Evolutionary conservation across 768 basidiomycete genomes (phyloP), one percentile per base, ranked within the genome.

Genomic region (Hydnum rufescens): DNA sequence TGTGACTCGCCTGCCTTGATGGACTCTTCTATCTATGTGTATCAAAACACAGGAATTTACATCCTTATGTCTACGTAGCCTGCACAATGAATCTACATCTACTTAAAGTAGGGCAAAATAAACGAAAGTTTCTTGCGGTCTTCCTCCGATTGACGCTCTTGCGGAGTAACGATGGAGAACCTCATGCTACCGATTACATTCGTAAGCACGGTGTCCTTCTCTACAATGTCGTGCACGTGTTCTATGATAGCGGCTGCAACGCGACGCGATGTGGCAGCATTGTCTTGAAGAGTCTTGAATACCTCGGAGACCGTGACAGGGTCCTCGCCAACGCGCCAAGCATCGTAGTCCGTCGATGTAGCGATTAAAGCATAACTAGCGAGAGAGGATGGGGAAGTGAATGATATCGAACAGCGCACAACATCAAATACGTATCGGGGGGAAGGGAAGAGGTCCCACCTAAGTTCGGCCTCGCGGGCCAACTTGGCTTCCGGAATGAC

Each of bases 401-500:
- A 47, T 13, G 13, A 13, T 13, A 39, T 13, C n/a, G n/a, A n/a
- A n/a, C n/a, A n/a, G 34, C 19, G 34, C 8, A 39, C 8, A 19
- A 39, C 8, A 8, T 8, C 8, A 16, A 47, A 16, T 8, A 47
- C 25, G 13, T 13, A 13, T 13, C 13, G 26, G 16, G 44, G 44
- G 8, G 44, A 47, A 8, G 44, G 44, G 8, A 16, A 16, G 3
- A 3, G 22, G 28, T 65, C 74, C 50, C 54, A 90, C 89, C 81
- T 81, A 8, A 99, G 65, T 67, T 99, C 93, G 1, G 89, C 90
- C 68, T 99, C 92, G 13, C 92, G 70, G 2, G 93, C 93, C 39
- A 96, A 72, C 70, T 97, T 97, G n/a, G 92, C 79, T 67, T 99
- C 93, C 1, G 95, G 95, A 26, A 96, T 68, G 36, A 85, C 85